phyloP scores from a whole-genome alignment of 768 basidiomycete genomes.

The Boletus fagicola region DNA sequence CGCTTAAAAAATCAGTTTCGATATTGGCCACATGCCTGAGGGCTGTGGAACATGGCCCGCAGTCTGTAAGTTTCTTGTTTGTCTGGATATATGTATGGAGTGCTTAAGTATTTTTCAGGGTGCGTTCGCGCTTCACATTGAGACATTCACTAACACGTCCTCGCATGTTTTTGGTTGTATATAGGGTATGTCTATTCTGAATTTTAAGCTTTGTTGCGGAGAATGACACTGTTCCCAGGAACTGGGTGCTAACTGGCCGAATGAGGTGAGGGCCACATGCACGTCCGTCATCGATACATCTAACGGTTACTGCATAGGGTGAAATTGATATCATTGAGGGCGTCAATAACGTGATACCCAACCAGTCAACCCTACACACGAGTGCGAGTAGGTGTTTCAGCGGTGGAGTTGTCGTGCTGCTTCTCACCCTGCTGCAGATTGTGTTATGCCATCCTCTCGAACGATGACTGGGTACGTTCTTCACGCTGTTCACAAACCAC shows the following conservation, averaged over 20 bases:
- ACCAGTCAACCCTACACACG: conserved; percentile 34
- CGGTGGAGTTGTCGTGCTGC: no score
- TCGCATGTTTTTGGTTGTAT: background rate
- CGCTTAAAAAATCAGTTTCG: conserved; percentile 25
- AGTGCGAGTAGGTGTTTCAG: conserved; percentile 14
- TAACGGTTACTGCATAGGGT: conserved; percentile 14
- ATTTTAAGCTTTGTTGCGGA: background rate
- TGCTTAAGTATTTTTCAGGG: conserved; percentile 20
- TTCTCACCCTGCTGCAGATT: conserved; percentile 18
- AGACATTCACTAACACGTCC: background rate
- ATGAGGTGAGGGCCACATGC: conserved; percentile 9
- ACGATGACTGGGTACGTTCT: conserved; percentile 33
- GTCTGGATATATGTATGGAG: background rate
- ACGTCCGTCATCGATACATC: no score
- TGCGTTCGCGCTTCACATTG: conserved; percentile 10
- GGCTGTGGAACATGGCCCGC: conserved; percentile 42
- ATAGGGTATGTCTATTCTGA: conserved; percentile 24
- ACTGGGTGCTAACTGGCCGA: conserved; percentile 28
- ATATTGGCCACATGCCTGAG: conserved; percentile 38
- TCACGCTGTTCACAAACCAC: background rate
- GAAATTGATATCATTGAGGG: conserved; percentile 37
- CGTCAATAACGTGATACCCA: conserved; percentile 30
- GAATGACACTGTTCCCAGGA: conserved; percentile 20
- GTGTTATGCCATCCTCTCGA: conserved; percentile 30
- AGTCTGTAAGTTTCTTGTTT: conserved; percentile 27